Conservation (phyloP, 169 alveolate species). For the Cryptosporidium canis region DNA sequence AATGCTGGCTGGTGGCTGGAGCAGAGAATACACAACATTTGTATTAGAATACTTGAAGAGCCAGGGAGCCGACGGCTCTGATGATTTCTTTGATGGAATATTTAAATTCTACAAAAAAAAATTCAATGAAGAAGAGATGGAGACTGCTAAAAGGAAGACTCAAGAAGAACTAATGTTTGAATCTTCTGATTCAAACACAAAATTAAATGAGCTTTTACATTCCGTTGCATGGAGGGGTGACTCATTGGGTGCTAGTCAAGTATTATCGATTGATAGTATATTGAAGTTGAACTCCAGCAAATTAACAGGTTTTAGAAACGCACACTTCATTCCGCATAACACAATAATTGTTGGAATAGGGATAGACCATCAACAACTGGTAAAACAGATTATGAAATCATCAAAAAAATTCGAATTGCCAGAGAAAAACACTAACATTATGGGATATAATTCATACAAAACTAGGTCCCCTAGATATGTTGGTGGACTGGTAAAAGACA, state of each 20-base stretch:
- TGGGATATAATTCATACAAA: not conserved
- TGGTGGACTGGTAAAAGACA: conserved; percentile 28
- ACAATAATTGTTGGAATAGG: conserved; percentile 43
- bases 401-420: not conserved
- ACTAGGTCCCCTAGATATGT: conserved; percentile 6
- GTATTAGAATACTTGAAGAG: conserved; percentile 20
- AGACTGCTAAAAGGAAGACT: not conserved
- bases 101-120: conserved; percentile 7
- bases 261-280: not conserved
- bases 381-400: conserved; percentile 3
- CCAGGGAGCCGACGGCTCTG: not conserved
- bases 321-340: not conserved
- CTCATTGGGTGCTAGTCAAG: conserved; percentile 9
- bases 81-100: conserved; percentile 8
- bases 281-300: not conserved
- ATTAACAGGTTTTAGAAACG: not conserved
- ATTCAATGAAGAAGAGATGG: conserved; percentile 5
- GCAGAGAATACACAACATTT: conserved; percentile 28
- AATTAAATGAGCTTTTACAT: conserved; percentile 21
- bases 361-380: not conserved
- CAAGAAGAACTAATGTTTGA: not conserved
- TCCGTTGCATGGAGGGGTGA: conserved; percentile 55
- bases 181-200: not conserved
- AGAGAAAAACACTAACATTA: not conserved
- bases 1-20: not conserved